phyloP scores from a whole-genome alignment of 352 stramenopile genomes.

The Phytophthora capsici region DNA sequence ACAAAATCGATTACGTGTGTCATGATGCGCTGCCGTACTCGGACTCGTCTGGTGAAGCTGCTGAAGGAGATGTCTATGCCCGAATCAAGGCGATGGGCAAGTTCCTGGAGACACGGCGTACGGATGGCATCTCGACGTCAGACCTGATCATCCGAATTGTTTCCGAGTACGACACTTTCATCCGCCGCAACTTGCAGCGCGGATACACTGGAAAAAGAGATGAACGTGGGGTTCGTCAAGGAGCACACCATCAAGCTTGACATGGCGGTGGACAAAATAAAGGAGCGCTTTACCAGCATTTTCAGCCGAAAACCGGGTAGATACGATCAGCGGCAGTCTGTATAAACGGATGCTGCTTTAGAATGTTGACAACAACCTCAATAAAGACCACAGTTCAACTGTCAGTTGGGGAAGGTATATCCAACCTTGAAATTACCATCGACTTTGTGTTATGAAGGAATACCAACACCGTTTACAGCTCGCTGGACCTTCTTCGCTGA shows the following conservation, averaged over 20 bases:
- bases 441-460: background rate
- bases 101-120: constrained; percentile 86
- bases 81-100: constrained; percentile 89
- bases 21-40: constrained; percentile 89
- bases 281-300: constrained; percentile 26
- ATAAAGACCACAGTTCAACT: too few species aligned
- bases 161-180: constrained; percentile 93
- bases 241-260: constrained; percentile 88
- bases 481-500: constrained; percentile 39
- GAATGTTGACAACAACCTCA: too few species aligned
- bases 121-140: constrained; percentile 89
- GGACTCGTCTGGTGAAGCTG: constrained; percentile 71
- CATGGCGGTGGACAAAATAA: constrained; percentile 81
- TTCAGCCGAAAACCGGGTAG: constrained; percentile 24
- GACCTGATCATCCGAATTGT: constrained; percentile 92
- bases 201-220: constrained; percentile 92
- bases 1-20: constrained; percentile 90
- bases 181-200: constrained; percentile 87
- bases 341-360: constrained; percentile 10
- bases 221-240: constrained; percentile 90
- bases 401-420: background rate
- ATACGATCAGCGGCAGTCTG: constrained; percentile 25
- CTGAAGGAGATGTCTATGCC: constrained; percentile 86
- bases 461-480: constrained; percentile 21
- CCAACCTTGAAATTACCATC: background rate